phyloP scores from a whole-genome alignment of 1,284 basidiomycete genomes.

The Peniophora sp. region DNA sequence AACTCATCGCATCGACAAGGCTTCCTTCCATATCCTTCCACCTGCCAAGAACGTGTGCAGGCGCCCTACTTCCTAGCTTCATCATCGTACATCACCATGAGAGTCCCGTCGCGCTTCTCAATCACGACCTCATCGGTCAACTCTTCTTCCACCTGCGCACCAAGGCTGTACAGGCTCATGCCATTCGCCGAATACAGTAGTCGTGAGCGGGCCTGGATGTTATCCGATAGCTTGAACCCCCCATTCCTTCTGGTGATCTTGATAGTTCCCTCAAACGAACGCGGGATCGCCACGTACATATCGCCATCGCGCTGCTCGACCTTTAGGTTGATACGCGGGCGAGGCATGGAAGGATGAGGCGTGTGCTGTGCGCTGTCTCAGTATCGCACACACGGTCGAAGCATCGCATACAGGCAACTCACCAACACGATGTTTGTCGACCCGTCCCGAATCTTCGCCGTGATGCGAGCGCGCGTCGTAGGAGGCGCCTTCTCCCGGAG shows the following conservation, averaged over 20 bases:
- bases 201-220: slow-evolving; percentile 1
- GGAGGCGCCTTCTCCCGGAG: not conserved
- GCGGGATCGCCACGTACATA: slow-evolving; percentile 6
- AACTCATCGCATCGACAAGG: slow-evolving; percentile 5
- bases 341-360: slow-evolving; percentile 4
- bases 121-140: slow-evolving; percentile 6
- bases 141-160: slow-evolving; percentile 8
- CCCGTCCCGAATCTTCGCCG: not conserved
- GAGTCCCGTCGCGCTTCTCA: slow-evolving; percentile 6
- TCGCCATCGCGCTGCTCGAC: slow-evolving; percentile 3
- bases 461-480: not conserved
- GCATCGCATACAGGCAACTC: not conserved
- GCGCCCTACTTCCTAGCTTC: slow-evolving; percentile 1
- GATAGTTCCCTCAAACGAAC: slow-evolving; percentile 10
- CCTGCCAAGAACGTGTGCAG: not conserved
- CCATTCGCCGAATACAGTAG: slow-evolving; percentile 5
- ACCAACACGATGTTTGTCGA: not conserved
- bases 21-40: slow-evolving; percentile 1
- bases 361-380: slow-evolving; percentile 3
- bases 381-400: too few relatives aligned
- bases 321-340: slow-evolving; percentile 7
- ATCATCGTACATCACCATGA: slow-evolving; percentile 10
- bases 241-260: slow-evolving; percentile 8
- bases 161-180: slow-evolving; percentile 8
- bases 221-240: slow-evolving; percentile 5